Evolutionary conservation across 176 grass and related monocot genomes (phyloP).

Genomic region (Rhynchospora pubera): DNA sequence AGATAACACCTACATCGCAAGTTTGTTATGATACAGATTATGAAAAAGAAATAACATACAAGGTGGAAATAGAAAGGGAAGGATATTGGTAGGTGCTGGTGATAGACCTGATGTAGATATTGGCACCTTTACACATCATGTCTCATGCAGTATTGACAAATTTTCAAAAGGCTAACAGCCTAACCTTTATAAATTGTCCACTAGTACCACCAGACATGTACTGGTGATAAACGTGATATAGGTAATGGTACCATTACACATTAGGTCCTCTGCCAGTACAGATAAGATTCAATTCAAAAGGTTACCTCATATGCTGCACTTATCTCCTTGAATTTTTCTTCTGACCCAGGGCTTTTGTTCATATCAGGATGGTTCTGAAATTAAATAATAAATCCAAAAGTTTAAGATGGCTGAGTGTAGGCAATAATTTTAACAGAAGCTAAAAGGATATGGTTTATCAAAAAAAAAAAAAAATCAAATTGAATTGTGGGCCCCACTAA

Average conservation of each 20-base stretch:
- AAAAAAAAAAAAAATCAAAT: background rate
- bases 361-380: conserved; percentile 92
- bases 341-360: conserved; percentile 72
- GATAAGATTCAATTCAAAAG: conserved; percentile 17
- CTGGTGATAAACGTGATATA: conserved; percentile 1
- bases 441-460: background rate
- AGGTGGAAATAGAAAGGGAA: conserved; percentile 11
- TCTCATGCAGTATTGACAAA: background rate
- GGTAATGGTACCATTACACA: background rate
- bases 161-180: conserved; percentile 4
- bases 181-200: background rate
- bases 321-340: conserved; percentile 96
- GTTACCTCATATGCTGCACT: conserved; percentile 96
- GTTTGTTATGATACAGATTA: background rate
- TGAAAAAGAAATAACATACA: conserved; percentile 5
- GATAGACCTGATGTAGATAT: background rate
- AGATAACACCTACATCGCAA: conserved; percentile 58
- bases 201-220: background rate
- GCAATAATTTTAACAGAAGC: background rate
- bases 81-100: background rate
- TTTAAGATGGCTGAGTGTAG: background rate
- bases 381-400: conserved; percentile 15
- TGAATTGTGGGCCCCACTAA: background rate
- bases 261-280: background rate
- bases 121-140: background rate